Evolutionary conservation across 495 filamentous ascomycete species (phyloP).

Genomic region (Aspergillus hancockii): DNA sequence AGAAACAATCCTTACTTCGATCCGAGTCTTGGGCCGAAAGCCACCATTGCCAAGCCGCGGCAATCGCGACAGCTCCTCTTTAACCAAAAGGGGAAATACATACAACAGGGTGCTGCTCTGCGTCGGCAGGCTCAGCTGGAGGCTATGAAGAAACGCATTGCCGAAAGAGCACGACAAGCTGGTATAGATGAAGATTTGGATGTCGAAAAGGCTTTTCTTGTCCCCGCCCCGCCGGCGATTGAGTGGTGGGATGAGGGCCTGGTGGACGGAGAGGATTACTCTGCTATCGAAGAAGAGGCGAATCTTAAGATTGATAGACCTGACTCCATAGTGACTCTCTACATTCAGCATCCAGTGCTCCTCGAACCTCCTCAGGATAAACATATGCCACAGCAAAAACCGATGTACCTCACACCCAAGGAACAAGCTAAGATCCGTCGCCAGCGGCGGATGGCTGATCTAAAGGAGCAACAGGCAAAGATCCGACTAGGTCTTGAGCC

Average conservation of each 20-base stretch:
- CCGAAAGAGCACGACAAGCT: conserved; percentile 77
- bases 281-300: conserved; percentile 60
- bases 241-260: conserved; percentile 99
- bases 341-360: conserved; percentile 91
- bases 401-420: conserved; percentile 87
- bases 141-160: conserved; percentile 91
- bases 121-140: conserved; percentile 85
- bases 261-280: conserved; percentile 71
- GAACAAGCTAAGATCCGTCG: conserved; percentile 91
- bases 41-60: conserved; percentile 61
- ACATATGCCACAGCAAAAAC: conserved; percentile 73
- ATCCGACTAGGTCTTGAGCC: conserved; percentile 86
- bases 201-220: conserved; percentile 82
- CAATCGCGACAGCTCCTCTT: conserved; percentile 77
- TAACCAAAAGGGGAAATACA: conserved; percentile 97
- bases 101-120: conserved; percentile 85
- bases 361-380: conserved; percentile 90
- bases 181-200: conserved; percentile 90
- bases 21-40: conserved; percentile 63
- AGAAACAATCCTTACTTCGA: conserved; percentile 88
- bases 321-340: conserved; percentile 83
- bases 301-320: conserved; percentile 72
- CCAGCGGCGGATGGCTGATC: conserved; percentile 83
- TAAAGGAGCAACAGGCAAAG: conserved; percentile 96
- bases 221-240: conserved; percentile 79